Base-by-base conservation (phyloP, 139 green algal genomes). In the Chlamydomonas applanata region DNA sequence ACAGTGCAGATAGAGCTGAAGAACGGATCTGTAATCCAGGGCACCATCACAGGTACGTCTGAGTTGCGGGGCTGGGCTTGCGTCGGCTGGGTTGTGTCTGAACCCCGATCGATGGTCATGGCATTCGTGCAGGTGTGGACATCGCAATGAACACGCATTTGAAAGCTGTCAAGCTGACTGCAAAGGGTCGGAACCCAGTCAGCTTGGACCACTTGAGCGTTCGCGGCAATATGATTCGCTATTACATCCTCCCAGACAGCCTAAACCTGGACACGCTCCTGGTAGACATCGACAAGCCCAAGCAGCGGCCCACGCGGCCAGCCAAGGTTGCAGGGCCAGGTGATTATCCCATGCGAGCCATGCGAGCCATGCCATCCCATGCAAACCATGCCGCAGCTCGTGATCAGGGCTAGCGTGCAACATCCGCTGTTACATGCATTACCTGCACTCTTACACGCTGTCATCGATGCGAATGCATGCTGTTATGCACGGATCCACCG, bases 61-160 rank as follows among this genome's bases (percentile, higher is more conserved):
- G 11, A 11, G 7, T 7, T 49, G 40, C n/a, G n/a, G n/a, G n/a
- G n/a, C n/a, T 49, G 40, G 40, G 40, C 40, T 49, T 11, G 7
- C 7, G 40, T 49, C 40, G 40, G 40, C 40, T 49, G 40, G 40
- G 7, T 7, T 11, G 7, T 49, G 40, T 11, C n/a, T 11, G 40
- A 49, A 49, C 40, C 40, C 40, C 40, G 40, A 49, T 49, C 40
- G 40, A 49, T 49, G 40, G 7, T 7, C 11, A 19, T 11, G 7
- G 40, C 40, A 49, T 11, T 7, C 40, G 7, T 49, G 40, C 92
- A 97, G 95, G 96, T 34, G 96, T 99, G 17, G 96, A 99, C 74
- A 91, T 98, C 40, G 94, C 94, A 14, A 99, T 99, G 96, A 99
- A 99, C 87, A 99, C 95, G 11, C 96, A 99, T 80, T 69, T 99